Percentiles rank a stretch among this genome's conserved stretches.
phyloP scores from a whole-genome alignment of 2,329 filamentous ascomycete genomes.

The Bipolaris oryzae region DNA sequence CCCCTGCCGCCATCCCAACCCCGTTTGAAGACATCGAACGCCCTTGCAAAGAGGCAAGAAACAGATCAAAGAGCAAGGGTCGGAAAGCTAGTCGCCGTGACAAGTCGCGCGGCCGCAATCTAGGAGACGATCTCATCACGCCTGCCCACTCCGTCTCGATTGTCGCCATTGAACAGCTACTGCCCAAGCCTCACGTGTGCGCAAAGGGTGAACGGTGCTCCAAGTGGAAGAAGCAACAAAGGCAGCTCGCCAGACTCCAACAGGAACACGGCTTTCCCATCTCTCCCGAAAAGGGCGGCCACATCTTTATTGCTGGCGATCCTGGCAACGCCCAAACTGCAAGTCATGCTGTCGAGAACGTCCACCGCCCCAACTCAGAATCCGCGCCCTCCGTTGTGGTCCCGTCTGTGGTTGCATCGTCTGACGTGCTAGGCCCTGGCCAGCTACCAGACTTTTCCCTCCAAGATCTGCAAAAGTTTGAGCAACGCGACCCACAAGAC shows the following conservation, averaged over 20 bases:
- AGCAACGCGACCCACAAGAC: constrained; percentile 82
- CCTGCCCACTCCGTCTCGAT: constrained; percentile 87
- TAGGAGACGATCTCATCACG: constrained; percentile 69
- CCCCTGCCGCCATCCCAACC: constrained; percentile 54
- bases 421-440: constrained; percentile 81
- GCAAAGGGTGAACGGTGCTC: constrained; percentile 84
- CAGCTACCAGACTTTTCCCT: constrained; percentile 68
- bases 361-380: constrained; percentile 74
- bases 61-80: constrained; percentile 46
- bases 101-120: constrained; percentile 42
- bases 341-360: constrained; percentile 57
- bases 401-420: constrained; percentile 82
- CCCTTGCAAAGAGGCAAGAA: constrained; percentile 49
- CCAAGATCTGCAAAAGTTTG: constrained; percentile 74
- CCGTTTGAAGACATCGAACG: constrained; percentile 57
- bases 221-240: constrained; percentile 82
- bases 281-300: constrained; percentile 65
- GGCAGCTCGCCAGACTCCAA: constrained; percentile 74
- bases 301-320: constrained; percentile 78
- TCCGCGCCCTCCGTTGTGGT: constrained; percentile 60
- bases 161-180: constrained; percentile 86
- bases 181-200: constrained; percentile 84
- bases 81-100: constrained; percentile 38
- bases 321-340: constrained; percentile 76
- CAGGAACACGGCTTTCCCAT: constrained; percentile 72